Evolutionary conservation across 805 yeast species (phyloP), one percentile per base, ranked within the genome.

Genomic region (Kurtzmaniella cleridarum): DNA sequence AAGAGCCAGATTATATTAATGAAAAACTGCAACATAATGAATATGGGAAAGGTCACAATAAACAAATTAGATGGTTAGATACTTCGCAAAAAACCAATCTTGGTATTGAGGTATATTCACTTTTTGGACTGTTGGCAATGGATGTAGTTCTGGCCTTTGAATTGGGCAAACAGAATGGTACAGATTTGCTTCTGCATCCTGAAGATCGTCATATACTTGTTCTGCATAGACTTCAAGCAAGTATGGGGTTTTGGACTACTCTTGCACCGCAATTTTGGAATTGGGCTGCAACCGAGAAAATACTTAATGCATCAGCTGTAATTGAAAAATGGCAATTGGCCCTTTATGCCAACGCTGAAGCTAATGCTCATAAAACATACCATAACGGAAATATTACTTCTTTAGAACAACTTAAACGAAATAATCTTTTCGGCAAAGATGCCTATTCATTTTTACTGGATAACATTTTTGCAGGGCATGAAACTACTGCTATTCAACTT

Each of bases 381-480:
- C 34, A 40, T 1, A 47, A 40, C 5, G 50, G 53, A 31, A 57
- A 59, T 37, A 36, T 47, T 30, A 55, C 65, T 5, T 64, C 71
- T 2, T 50, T 68, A 29, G 64, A 63, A 41, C 49, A 63, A 4
- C 51, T 68, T 35, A 59, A 61, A 29, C 53, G 51, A 35, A 51
- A 50, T 36, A 70, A 70, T 1, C 44, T 59, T 24, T 39, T 36
- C 5, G 69, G 66, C 2, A 49, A 53, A 26, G 41, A 53, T 34
- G 72, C 73, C 2, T 67, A 66, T 47, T 57, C 70, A 1, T 63
- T 66, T 41, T 44, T 68, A 14, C 57, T 74, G 33, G 90, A 82
- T 50, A 86, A 82, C 53, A 69, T 81, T 29, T 81, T 83, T 34
- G 90, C 90, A 0, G 90, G 90, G 3, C 89, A 83, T 52, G 84